A percentile compares a stretch with the other conserved stretches of the same genome.
Conservation (phyloP, 352 stramenopile genomes). For the Globisporangium yorkense region DNA sequence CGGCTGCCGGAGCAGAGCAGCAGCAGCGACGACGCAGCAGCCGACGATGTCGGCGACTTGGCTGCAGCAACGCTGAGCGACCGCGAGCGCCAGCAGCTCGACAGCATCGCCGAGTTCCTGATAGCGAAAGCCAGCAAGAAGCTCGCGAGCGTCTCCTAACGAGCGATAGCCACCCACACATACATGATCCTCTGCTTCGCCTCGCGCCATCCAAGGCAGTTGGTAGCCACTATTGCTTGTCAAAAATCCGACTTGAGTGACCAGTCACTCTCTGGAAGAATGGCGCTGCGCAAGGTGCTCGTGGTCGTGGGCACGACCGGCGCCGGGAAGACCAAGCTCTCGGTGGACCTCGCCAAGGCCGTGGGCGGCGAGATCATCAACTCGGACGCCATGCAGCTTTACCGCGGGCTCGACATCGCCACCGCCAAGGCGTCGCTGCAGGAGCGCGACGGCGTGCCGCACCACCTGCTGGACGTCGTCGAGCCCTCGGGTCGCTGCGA, state of each 20-base stretch:
- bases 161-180: neutral
- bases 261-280: neutral
- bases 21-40: neutral
- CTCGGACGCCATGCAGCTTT: constrained; percentile 92
- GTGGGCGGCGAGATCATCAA: constrained; percentile 90
- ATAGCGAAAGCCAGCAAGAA: constrained; percentile 58
- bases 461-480: constrained; percentile 87
- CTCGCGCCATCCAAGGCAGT: no score
- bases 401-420: constrained; percentile 83
- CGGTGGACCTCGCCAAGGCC: constrained; percentile 86
- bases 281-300: constrained; percentile 70
- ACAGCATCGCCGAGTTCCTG: constrained; percentile 56
- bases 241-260: constrained; percentile 2
- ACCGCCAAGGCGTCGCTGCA: constrained; percentile 84
- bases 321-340: constrained; percentile 90
- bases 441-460: constrained; percentile 84
- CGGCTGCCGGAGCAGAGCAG: neutral
- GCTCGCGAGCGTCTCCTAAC: constrained; percentile 14
- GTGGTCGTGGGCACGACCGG: constrained; percentile 90
- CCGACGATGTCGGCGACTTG: neutral
- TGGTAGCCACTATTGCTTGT: constrained; percentile 9
- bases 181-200: neutral
- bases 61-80: constrained; percentile 12
- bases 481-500: constrained; percentile 70
- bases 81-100: constrained; percentile 31